A percentile compares a stretch with the other conserved stretches of the same genome.
Conservation (phyloP, 148 eudicot species). For the Fagopyrum homotropicum region DNA sequence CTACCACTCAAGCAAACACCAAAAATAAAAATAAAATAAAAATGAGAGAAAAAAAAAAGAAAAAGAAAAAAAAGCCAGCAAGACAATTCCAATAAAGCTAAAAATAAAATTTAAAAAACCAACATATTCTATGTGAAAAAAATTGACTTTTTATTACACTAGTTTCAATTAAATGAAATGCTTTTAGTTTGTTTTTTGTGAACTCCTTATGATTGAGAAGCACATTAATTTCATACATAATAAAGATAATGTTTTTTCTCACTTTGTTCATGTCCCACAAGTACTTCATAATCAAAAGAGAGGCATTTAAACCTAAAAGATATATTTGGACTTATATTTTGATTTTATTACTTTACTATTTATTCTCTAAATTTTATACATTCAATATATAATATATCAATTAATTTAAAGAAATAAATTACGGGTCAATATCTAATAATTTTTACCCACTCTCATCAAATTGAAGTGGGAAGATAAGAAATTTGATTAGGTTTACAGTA, state of each 20-base stretch:
- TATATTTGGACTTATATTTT: slow-evolving; percentile 11
- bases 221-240: slow-evolving; percentile 11
- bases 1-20: slow-evolving; percentile 13
- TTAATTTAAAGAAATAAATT: too few species aligned
- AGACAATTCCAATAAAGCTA: slow-evolving; percentile 7
- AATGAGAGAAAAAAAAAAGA: not conserved
- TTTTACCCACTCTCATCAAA: too few species aligned
- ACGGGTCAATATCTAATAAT: too few species aligned
- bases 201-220: slow-evolving; percentile 10
- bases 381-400: too few species aligned
- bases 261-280: slow-evolving; percentile 8
- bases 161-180: slow-evolving; percentile 7
- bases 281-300: not conserved
- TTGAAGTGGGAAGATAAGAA: too few species aligned
- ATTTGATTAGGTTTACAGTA: too few species aligned
- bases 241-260: not conserved
- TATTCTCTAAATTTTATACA: too few species aligned
- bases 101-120: not conserved
- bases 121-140: not conserved
- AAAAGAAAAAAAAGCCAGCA: slow-evolving; percentile 4
- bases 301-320: slow-evolving; percentile 4
- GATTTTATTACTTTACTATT: not conserved
- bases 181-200: slow-evolving; percentile 12
- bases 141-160: slow-evolving; percentile 9
- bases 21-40: not conserved